Percentiles rank a stretch among this genome's conserved stretches.
Conservation (phyloP, 768 basidiomycete species). For the Rickenella mellea region DNA sequence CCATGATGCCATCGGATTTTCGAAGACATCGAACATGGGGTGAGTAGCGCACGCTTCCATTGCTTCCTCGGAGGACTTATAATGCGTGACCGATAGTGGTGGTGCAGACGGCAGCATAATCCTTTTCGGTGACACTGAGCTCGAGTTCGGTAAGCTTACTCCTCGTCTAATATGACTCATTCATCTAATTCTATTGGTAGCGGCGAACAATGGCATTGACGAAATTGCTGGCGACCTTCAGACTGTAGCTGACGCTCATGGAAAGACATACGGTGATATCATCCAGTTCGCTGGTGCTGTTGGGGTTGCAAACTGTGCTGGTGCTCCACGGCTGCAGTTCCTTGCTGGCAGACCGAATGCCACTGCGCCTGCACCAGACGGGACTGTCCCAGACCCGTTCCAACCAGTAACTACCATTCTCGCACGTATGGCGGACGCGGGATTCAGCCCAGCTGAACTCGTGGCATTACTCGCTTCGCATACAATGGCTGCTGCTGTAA, state of each 20-base stretch:
- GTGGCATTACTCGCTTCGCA: conserved; percentile 16
- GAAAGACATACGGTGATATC: conserved; percentile 9
- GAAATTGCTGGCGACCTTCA: conserved; percentile 14
- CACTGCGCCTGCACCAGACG: conserved; percentile 9
- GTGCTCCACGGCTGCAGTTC: conserved; percentile 14
- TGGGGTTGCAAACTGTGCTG: conserved; percentile 13
- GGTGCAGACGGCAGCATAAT: conserved; percentile 18
- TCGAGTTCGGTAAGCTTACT: conserved; percentile 11
- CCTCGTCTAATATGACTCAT: neutral
- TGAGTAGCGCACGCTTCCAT: too few species aligned
- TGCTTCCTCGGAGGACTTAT: too few species aligned
- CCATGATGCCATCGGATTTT: conserved; percentile 37
- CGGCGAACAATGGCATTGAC: conserved; percentile 16
- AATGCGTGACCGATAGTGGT: too few species aligned
- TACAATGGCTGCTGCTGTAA: conserved; percentile 13
- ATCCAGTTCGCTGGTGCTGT: conserved; percentile 15
- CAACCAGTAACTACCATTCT: conserved; percentile 14
- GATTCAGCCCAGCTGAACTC: conserved; percentile 14
- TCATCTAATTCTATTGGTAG: neutral
- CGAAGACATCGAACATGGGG: too few species aligned
- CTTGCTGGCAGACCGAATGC: conserved; percentile 7
- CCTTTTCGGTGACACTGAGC: conserved; percentile 13
- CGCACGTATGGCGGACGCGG: conserved; percentile 13
- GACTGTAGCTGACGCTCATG: conserved; percentile 10
- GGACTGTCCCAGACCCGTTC: conserved; percentile 11